phyloP scores from a whole-genome alignment of 805 yeast genomes.

The Starmerella stigmatis region DNA sequence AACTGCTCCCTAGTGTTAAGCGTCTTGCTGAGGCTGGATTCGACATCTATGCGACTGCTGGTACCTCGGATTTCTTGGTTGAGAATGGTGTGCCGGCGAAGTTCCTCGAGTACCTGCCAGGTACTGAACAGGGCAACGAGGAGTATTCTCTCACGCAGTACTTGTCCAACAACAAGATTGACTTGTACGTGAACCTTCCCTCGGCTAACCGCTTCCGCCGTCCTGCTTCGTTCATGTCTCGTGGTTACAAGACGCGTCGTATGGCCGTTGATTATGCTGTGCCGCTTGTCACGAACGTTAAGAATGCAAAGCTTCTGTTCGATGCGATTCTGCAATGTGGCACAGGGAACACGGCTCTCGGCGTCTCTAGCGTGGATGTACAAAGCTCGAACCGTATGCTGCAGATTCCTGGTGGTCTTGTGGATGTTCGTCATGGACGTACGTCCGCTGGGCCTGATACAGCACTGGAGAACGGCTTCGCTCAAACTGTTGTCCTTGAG shows the following conservation, averaged over 20 bases:
- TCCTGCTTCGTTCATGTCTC: conserved; percentile 95
- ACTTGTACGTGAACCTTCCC: conserved; percentile 91
- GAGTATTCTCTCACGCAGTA: conserved; percentile 95
- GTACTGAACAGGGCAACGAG: conserved; percentile 62
- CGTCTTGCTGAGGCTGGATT: conserved; percentile 74
- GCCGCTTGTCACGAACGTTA: conserved; percentile 94
- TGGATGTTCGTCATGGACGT: conserved; percentile 69
- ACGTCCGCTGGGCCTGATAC: conserved; percentile 51
- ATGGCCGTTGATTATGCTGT: conserved; percentile 99
- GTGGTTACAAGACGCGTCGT: conserved; percentile 97
- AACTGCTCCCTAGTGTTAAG: conserved; percentile 76
- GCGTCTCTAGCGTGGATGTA: conserved; percentile 65
- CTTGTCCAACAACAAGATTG: conserved; percentile 92
- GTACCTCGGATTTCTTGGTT: conserved; percentile 95
- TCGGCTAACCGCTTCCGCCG: conserved; percentile 95
- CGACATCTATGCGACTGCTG: conserved; percentile 92
- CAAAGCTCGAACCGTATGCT: conserved; percentile 83
- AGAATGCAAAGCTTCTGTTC: conserved; percentile 87
- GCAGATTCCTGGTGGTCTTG: conserved; percentile 67
- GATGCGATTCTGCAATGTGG: conserved; percentile 47
- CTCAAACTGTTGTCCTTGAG: conserved; percentile 61
- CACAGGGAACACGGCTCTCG: conserved; percentile 38
- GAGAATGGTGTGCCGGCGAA: conserved; percentile 92
- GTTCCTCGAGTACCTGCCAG: conserved; percentile 81
- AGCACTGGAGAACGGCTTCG: conserved; percentile 77